Conservation (phyloP, 208 protist genomes). For the Crithidia acanthocephali region DNA sequence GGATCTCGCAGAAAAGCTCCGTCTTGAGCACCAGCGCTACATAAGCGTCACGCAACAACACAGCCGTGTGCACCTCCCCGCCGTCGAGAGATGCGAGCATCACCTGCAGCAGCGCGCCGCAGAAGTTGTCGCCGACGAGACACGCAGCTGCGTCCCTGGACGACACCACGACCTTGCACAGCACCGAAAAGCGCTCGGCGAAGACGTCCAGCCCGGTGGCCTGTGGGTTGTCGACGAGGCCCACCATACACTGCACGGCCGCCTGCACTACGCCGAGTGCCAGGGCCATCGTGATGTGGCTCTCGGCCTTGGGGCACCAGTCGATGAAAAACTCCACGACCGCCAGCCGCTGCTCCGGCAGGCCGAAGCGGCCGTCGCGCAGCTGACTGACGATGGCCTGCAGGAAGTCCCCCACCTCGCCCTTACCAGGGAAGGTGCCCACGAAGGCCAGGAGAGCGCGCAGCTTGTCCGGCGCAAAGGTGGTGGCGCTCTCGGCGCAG, state of each 20-base stretch:
- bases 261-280: conserved; percentile 32
- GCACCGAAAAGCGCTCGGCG: conserved; percentile 43
- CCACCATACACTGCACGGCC: conserved; percentile 26
- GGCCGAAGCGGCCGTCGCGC: conserved; percentile 9
- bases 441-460: conserved; percentile 31
- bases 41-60: conserved; percentile 58
- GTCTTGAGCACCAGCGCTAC: conserved; percentile 51
- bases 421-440: conserved; percentile 20
- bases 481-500: conserved; percentile 42
- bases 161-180: conserved; percentile 41
- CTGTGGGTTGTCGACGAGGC: conserved; percentile 10
- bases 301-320: conserved; percentile 35
- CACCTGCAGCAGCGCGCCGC: conserved; percentile 33
- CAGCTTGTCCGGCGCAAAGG: conserved; percentile 39
- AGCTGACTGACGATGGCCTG: conserved; percentile 28
- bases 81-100: conserved; percentile 36
- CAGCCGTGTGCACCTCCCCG: conserved; percentile 22
- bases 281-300: conserved; percentile 25
- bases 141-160: conserved; percentile 21
- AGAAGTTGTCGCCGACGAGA: conserved; percentile 35
- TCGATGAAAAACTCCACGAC: conserved; percentile 48
- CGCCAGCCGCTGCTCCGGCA: conserved; percentile 23
- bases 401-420: conserved; percentile 32
- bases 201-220: conserved; percentile 23
- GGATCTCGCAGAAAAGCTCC: conserved; percentile 39